Evolutionary conservation across 1,139 yeast genomes (phyloP).

Genomic region (Yamadazyma jaroonii): DNA sequence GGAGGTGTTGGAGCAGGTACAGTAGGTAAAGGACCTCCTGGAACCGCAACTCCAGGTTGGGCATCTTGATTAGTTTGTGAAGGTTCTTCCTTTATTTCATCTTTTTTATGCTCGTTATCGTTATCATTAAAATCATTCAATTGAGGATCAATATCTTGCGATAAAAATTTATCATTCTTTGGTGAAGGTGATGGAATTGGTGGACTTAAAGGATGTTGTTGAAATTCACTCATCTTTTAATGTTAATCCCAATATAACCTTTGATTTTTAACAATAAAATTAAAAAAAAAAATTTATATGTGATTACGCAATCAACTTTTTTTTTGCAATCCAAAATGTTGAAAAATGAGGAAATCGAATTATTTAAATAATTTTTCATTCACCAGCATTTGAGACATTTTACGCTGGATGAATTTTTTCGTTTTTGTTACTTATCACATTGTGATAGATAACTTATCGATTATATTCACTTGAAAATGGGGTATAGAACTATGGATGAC

Average conservation of each 20-base stretch:
- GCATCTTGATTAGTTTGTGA: neutral
- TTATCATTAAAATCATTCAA: neutral
- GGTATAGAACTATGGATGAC: too few relatives aligned
- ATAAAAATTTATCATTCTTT: constrained; percentile 19
- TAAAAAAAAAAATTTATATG: neutral
- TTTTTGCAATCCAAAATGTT: constrained; percentile 5
- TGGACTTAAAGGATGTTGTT: constrained; percentile 36
- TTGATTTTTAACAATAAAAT: neutral
- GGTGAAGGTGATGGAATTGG: constrained; percentile 48
- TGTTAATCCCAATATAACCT: neutral
- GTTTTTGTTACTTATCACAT: neutral
- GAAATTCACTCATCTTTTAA: constrained; percentile 4
- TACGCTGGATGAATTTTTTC: neutral
- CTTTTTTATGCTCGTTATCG: neutral
- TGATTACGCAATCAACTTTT: neutral
- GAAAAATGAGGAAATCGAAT: constrained; percentile 7
- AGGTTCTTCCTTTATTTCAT: neutral
- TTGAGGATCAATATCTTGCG: constrained; percentile 13
- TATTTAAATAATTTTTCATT: constrained; percentile 15
- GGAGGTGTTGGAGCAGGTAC: constrained; percentile 72
- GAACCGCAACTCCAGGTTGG: constrained; percentile 1
- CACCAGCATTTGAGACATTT: constrained; percentile 3
- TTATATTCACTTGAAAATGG: neutral
- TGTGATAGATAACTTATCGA: neutral
- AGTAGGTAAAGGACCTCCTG: constrained; percentile 6